A percentile compares a stretch with the other conserved stretches of the same genome.
Evolutionary conservation across 179 eudicot genomes (phyloP).

Genomic region (Drosera spatulata): DNA sequence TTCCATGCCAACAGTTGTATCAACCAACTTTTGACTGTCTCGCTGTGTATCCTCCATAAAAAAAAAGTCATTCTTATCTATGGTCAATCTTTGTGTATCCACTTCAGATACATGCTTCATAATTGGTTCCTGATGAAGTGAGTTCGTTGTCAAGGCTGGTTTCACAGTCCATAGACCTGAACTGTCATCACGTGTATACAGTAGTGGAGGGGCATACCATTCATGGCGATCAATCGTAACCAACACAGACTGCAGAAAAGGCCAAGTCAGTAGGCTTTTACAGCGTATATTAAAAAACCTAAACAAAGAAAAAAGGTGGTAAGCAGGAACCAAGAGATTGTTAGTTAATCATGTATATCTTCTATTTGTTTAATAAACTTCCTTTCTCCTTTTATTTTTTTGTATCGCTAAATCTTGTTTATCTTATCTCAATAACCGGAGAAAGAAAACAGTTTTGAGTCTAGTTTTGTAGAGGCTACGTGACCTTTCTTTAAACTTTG

Average conservation of each 20-base stretch:
- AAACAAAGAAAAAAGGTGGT: not conserved
- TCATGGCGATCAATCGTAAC: slow-evolving; percentile 95
- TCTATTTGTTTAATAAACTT: not conserved
- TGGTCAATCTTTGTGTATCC: slow-evolving; percentile 19
- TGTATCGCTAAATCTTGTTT: not conserved
- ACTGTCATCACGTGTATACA: slow-evolving; percentile 75
- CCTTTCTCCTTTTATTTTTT: not conserved
- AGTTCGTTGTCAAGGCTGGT: slow-evolving; percentile 54
- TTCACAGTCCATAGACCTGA: slow-evolving; percentile 64
- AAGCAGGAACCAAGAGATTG: not conserved
- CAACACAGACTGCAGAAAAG: slow-evolving; percentile 73
- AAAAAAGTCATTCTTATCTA: slow-evolving; percentile 25
- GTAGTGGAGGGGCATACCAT: slow-evolving; percentile 89
- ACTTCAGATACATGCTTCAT: slow-evolving; percentile 15
- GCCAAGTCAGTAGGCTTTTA: not conserved
- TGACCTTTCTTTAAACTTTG: too few relatives aligned
- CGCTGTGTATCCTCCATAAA: slow-evolving; percentile 39
- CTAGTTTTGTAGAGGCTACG: too few relatives aligned
- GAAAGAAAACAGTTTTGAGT: too few relatives aligned
- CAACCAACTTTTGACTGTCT: slow-evolving; percentile 28
- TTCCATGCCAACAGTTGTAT: slow-evolving; percentile 53
- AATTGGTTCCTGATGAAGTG: slow-evolving; percentile 38
- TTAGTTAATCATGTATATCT: too few relatives aligned
- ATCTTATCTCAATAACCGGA: not conserved
- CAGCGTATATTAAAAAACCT: not conserved